These are phyloP conservation scores for Neolentinus lepideus DNA, from an alignment of 1,284 basidiomycete genomes.

Conservation along the genomic window DNA sequence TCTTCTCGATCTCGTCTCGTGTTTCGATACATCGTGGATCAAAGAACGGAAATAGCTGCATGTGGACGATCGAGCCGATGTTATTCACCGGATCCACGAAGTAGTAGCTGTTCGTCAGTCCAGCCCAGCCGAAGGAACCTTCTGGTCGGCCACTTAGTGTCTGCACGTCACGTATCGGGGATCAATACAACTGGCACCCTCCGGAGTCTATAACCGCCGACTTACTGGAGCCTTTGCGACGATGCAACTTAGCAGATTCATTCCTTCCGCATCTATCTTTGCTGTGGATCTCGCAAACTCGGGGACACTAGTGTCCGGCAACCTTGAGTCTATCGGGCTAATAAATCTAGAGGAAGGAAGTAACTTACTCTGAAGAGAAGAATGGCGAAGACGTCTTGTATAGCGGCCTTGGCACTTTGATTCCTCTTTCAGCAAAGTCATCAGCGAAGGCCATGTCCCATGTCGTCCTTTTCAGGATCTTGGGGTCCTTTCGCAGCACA, in stretches of 20 bases:
- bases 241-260: neutral
- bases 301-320: neutral
- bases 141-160: neutral
- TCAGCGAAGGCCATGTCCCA: neutral
- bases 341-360: neutral
- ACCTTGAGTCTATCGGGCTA: neutral
- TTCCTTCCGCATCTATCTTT: neutral
- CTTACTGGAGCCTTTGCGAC: neutral
- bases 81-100: constrained; percentile 1
- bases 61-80: neutral
- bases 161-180: neutral
- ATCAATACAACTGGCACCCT: neutral
- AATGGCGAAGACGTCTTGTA: neutral
- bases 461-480: neutral
- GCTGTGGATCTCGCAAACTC: constrained; percentile 1
- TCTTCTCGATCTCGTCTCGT: neutral
- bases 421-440: neutral
- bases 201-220: neutral
- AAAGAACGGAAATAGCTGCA: constrained; percentile 1
- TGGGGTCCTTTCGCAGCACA: neutral
- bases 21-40: neutral
- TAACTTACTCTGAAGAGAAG: neutral
- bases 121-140: constrained; percentile 1
- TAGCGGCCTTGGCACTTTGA: neutral
- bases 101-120: neutral